Percentiles rank a stretch among this genome's conserved stretches.
Evolutionary conservation across 2,329 filamentous ascomycete species (phyloP).

Genomic region (Escovopsis sp.): DNA sequence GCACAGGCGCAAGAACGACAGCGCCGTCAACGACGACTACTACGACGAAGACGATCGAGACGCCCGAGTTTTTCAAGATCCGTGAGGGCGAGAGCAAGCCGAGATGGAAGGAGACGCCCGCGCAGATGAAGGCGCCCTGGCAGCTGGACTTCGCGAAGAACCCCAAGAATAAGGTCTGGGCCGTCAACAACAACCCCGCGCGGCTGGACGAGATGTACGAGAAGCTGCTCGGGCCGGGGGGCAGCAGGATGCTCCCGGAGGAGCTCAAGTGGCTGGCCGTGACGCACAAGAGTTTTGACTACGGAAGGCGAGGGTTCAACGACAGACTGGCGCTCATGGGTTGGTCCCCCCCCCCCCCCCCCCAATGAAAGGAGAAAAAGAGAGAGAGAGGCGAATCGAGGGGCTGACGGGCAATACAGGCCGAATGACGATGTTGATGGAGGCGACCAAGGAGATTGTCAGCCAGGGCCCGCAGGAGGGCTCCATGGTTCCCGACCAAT

Average conservation of each 20-base stretch:
- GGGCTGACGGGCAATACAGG: slow-evolving; percentile 11
- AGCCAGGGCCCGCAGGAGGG: slow-evolving; percentile 16
- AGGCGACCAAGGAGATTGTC: slow-evolving; percentile 24
- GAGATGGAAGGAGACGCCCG: slow-evolving; percentile 58
- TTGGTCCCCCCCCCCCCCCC: slow-evolving; percentile 25
- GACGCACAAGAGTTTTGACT: slow-evolving; percentile 97
- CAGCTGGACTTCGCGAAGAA: slow-evolving; percentile 43
- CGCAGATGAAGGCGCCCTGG: slow-evolving; percentile 55
- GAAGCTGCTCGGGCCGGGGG: slow-evolving; percentile 57
- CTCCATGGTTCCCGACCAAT: slow-evolving; percentile 25
- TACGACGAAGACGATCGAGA: slow-evolving; percentile 8
- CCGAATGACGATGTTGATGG: slow-evolving; percentile 23
- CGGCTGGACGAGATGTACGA: slow-evolving; percentile 66
- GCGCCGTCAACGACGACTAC: slow-evolving; percentile 4
- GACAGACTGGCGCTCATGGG: slow-evolving; percentile 82
- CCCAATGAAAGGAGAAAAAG: background rate
- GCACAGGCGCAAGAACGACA: too few relatives aligned
- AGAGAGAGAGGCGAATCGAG: background rate
- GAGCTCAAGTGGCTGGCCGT: slow-evolving; percentile 95
- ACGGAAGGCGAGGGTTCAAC: slow-evolving; percentile 87
- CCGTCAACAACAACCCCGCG: slow-evolving; percentile 60
- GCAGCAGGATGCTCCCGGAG: slow-evolving; percentile 62
- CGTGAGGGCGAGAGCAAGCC: slow-evolving; percentile 21
- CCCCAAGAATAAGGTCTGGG: slow-evolving; percentile 40
- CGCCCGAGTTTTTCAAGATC: slow-evolving; percentile 15